Percentiles rank a stretch among this genome's conserved stretches.
These are phyloP conservation scores for Colletotrichum plurivorum DNA, from an alignment of 2,329 filamentous ascomycete species.

Conservation along the genomic window DNA sequence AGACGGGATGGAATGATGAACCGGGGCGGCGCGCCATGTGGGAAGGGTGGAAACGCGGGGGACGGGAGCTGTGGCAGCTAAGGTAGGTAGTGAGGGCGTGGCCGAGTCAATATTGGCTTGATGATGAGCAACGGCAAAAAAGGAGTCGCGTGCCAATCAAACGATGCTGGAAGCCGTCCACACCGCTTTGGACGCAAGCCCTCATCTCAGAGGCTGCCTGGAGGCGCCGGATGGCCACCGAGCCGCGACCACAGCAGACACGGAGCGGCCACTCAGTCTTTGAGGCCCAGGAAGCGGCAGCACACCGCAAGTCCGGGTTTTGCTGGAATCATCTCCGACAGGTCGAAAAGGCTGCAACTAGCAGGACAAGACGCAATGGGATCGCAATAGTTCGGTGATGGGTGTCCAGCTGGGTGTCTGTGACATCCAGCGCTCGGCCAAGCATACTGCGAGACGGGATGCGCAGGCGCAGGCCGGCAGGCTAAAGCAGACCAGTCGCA, in stretches of 20 bases:
- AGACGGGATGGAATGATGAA: constrained; percentile 21
- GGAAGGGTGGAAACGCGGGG: constrained; percentile 34
- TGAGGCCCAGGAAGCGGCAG: neutral
- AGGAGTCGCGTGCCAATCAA: constrained; percentile 8
- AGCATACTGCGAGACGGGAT: constrained; percentile 6
- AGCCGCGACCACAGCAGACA: constrained; percentile 21
- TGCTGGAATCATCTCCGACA: constrained; percentile 4
- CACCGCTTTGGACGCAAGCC: constrained; percentile 14
- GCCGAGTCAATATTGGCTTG: constrained; percentile 15
- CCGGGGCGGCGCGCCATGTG: constrained; percentile 24
- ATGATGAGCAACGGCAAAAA: constrained; percentile 4
- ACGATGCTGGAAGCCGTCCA: constrained; percentile 2
- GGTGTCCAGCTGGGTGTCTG: neutral
- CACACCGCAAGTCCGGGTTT: constrained; percentile 30
- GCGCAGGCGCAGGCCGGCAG: constrained; percentile 24
- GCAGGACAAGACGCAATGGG: neutral
- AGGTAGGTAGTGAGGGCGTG: neutral
- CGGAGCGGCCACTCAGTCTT: constrained; percentile 10
- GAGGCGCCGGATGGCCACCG: constrained; percentile 27
- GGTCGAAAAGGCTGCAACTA: constrained; percentile 14
- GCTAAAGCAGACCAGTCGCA: constrained; percentile 15
- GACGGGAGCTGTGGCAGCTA: constrained; percentile 23
- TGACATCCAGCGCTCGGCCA: constrained; percentile 7
- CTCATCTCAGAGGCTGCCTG: constrained; percentile 3
- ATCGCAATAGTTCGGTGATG: constrained; percentile 8